Base-by-base conservation (phyloP, 1,284 basidiomycete species). In the Sparassis latifolia region DNA sequence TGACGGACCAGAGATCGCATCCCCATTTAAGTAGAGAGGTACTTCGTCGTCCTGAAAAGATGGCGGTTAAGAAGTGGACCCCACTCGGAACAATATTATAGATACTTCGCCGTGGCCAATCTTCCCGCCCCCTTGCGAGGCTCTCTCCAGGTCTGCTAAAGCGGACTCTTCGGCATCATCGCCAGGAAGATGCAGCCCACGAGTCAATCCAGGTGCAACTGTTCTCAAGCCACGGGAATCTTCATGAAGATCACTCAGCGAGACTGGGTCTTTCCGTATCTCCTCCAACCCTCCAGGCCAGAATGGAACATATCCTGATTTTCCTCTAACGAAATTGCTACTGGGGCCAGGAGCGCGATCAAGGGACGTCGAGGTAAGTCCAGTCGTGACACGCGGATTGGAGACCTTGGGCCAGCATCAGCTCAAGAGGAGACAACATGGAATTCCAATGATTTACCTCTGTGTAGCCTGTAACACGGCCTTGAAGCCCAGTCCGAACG, bases 251-350 rank as follows among this genome's bases (percentile, higher is more conserved):
- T 66, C 61, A 12, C 62, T 62, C 10, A 68, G 57, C 43, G 69
- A 70, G 42, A 62, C 62, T 20, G 69, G 61, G 32, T 68, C 69
- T 49, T 74, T 59, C n/a, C 73, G 55, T 2, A 73, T 69, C 57
- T 82, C 81, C 44, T 88, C 86, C 30, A 96, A 72, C 6, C 95
- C 94, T 48, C 95, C 95, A 5, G 94, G 94, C 70, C 84, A 79
- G 68, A 97, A 97, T 0, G 95, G 95, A 2, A 96, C 82, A 67
- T 95, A 85, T 29, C 89, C 89, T 33, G 92, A 89, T 68, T 95
- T 97, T 45, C 95, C 95, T 52, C 94, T 76, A 5, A 97, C 93
- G 68, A 98, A 98, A 55, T 83, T 87, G 56, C 80, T 79, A 44
- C 73, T 75, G 1, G 85, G 77, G 5, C 82, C 90, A 3, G 92